A percentile compares a stretch with the other conserved stretches of the same genome.
phyloP scores from a whole-genome alignment of 768 basidiomycete genomes.

The Termitomyces bulborhizus region DNA sequence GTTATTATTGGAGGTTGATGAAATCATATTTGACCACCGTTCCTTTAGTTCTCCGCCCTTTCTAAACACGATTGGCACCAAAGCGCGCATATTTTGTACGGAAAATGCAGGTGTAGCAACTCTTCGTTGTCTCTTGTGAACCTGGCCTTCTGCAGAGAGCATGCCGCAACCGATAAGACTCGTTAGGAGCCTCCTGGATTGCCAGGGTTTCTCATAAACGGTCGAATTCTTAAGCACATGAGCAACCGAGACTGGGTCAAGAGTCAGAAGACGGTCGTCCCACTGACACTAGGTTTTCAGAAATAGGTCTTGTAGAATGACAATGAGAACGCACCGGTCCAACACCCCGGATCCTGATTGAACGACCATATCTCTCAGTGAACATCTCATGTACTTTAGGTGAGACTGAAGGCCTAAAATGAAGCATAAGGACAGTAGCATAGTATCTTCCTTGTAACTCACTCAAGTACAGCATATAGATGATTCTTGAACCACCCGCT shows the following conservation, averaged over 20 bases:
- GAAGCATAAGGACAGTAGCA: not conserved
- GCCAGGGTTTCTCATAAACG: constrained; percentile 81
- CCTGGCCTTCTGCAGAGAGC: constrained; percentile 71
- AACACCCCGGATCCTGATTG: constrained; percentile 61
- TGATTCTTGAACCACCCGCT: constrained; percentile 46
- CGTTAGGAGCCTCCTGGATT: constrained; percentile 67
- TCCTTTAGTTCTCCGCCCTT: constrained; percentile 60
- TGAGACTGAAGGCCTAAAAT: constrained; percentile 44
- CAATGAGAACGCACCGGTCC: constrained; percentile 48
- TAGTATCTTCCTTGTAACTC: constrained; percentile 15
- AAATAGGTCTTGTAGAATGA: not conserved
- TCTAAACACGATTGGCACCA: constrained; percentile 66
- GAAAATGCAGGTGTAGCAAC: constrained; percentile 78
- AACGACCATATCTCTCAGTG: constrained; percentile 58
- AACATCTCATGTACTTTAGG: constrained; percentile 47
- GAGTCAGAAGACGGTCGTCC: constrained; percentile 73
- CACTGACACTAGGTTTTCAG: constrained; percentile 36
- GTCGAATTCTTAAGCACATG: constrained; percentile 70
- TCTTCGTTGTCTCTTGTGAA: constrained; percentile 76
- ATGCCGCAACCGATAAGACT: constrained; percentile 79
- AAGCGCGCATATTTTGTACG: constrained; percentile 64
- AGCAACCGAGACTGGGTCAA: constrained; percentile 70
- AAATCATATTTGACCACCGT: constrained; percentile 50
- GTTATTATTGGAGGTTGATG: not conserved
- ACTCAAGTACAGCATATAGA: constrained; percentile 54